Evolutionary conservation across 148 eudicot species (phyloP).

Genomic region (Fallopia convolvulus): DNA sequence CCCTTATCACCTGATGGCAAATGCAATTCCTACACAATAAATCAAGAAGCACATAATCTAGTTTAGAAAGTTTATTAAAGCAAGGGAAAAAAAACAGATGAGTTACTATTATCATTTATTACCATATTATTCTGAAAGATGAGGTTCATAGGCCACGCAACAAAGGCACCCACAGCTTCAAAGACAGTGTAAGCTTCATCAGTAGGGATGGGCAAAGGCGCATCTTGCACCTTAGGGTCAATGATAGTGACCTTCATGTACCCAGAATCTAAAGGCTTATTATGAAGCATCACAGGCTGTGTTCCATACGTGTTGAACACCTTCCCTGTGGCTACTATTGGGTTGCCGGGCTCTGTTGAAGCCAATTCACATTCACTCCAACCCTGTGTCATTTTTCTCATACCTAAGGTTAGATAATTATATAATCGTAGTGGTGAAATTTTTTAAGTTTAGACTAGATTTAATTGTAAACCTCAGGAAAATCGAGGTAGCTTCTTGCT

Average conservation of each 20-base stretch:
- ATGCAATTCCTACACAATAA: neutral
- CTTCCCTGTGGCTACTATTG: constrained; percentile 8
- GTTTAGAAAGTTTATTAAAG: neutral
- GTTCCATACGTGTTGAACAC: constrained; percentile 5
- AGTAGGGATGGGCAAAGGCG: constrained; percentile 6
- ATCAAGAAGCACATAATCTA: neutral
- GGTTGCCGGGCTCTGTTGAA: neutral
- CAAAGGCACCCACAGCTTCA: constrained; percentile 8
- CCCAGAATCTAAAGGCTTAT: neutral
- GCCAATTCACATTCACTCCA: neutral
- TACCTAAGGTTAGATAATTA: neutral
- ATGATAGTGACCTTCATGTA: constrained; percentile 5
- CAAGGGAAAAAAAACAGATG: neutral
- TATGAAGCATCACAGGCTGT: constrained; percentile 6
- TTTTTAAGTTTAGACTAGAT: neutral
- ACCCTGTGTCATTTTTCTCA: neutral
- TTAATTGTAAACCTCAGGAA: neutral
- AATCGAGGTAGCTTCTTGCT: neutral
- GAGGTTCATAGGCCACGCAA: constrained; percentile 3
- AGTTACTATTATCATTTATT: neutral
- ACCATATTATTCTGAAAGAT: neutral
- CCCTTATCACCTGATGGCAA: neutral
- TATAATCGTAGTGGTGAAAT: neutral
- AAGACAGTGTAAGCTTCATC: constrained; percentile 7
- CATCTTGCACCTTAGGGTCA: constrained; percentile 9